Evolutionary conservation across 2,329 filamentous ascomycete genomes (phyloP).

Genomic region (Gyromitra esculenta): DNA sequence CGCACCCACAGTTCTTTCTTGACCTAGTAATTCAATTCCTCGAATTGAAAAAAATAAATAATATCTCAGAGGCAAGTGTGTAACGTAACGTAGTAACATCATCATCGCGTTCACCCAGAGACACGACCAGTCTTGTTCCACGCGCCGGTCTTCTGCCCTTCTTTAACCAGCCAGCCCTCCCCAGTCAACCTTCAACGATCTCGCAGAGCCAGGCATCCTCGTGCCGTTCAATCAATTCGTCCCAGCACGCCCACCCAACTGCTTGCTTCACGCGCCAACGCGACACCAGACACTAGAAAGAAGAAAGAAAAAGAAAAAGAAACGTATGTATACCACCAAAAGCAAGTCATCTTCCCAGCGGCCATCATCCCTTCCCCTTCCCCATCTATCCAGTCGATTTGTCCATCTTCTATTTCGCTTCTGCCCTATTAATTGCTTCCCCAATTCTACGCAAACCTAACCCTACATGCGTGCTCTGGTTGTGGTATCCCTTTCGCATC

Average conservation of each 20-base stretch:
- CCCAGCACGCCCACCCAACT: constrained; percentile 39
- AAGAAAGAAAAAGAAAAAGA: constrained; percentile 34
- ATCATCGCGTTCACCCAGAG: constrained; percentile 32
- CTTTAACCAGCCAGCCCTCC: constrained; percentile 51
- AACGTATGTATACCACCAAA: constrained; percentile 46
- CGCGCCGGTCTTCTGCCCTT: constrained; percentile 19
- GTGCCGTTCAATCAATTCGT: constrained; percentile 52
- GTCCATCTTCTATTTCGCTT: constrained; percentile 2
- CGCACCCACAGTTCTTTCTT: constrained; percentile 16
- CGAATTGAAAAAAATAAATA: constrained; percentile 44
- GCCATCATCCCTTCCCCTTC: constrained; percentile 38
- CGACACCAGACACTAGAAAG: constrained; percentile 41
- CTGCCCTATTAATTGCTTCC: constrained; percentile 20
- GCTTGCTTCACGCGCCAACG: constrained; percentile 41
- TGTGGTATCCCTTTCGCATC: constrained; percentile 26
- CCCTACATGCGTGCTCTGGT: constrained; percentile 29
- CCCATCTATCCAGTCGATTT: constrained; percentile 30
- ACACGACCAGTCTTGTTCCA: constrained; percentile 33
- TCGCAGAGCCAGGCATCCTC: constrained; percentile 52
- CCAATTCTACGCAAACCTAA: constrained; percentile 27
- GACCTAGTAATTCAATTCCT: constrained; percentile 34
- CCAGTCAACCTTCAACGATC: constrained; percentile 50
- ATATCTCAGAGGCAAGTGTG: constrained; percentile 39
- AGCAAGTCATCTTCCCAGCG: constrained; percentile 52
- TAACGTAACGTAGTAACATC: constrained; percentile 51